These are phyloP conservation scores for Arabidopsis lyrata DNA, from an alignment of 441 rosid species.

Conservation along the genomic window DNA sequence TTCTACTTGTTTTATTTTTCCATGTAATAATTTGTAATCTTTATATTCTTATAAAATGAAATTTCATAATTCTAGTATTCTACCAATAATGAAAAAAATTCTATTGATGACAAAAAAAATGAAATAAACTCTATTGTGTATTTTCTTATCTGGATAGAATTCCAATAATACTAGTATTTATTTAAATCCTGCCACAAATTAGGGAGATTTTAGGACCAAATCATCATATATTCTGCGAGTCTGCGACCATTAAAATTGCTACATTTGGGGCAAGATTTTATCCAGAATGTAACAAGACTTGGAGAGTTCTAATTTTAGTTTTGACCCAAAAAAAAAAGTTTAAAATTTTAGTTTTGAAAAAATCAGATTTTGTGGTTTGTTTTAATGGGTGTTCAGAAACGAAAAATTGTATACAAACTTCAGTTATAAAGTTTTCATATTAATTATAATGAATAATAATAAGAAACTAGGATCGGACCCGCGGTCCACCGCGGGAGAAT, in stretches of 20 bases:
- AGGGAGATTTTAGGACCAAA: background rate
- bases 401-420: background rate
- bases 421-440: background rate
- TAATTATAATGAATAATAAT: background rate
- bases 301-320: background rate
- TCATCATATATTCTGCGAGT: slow-evolving; percentile 7
- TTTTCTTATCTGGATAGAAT: no score
- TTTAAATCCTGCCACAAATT: background rate
- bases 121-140: no score
- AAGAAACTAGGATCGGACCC: no score
- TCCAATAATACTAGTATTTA: no score
- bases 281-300: background rate
- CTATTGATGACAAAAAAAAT: no score
- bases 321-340: no score
- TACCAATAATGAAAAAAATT: no score
- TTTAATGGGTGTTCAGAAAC: background rate
- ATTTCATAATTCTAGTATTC: no score
- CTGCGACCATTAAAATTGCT: slow-evolving; percentile 1
- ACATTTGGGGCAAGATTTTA: slow-evolving; percentile 19
- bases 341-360: background rate
- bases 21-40: background rate
- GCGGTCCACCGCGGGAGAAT: no score
- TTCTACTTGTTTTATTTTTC: background rate
- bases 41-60: no score
- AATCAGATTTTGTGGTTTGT: background rate